Evolutionary conservation across 345 rosid species (phyloP), one percentile per base, ranked within the genome.

Genomic region (Adansonia digitata): DNA sequence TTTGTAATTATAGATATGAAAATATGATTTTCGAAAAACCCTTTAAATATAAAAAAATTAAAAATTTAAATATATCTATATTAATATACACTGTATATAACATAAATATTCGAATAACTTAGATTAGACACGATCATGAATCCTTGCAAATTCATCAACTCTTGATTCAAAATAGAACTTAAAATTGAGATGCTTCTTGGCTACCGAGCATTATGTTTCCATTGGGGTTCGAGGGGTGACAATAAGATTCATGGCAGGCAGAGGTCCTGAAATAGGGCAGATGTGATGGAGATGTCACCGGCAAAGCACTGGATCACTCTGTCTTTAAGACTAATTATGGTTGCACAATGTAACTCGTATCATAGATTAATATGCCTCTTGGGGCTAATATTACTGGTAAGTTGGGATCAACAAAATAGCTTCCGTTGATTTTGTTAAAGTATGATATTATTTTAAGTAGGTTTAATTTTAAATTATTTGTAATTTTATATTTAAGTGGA

Each of bases 201-300:
- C 88, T 74, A 83, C 88, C 83, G 83, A 83, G 74, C 88, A 84
- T 74, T n/a, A 77, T 81, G 85, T 83, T 86, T 81, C 86, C 83
- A 70, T 0, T 14, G 34, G 51, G 22, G 18, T 43, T 13, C 51
- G 82, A 81, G 85, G 72, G 42, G 27, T 34, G 4, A 43, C 37
- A 69, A 42, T 5, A 48, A 29, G 74, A 75, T 34, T 69, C 73
- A 77, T n/a, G 48, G 43, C 6, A 61, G 51, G 11, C 46, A 42
- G 46, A 3, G 55, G 55, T 34, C 78, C 72, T 69, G 67, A 65
- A 39, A 18, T 20, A 22, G 78, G 75, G 24, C 78, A 76, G n/a
- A n/a, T n/a, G n/a, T n/a, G n/a, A n/a, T n/a, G n/a, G n/a, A n/a
- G n/a, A n/a, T n/a, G n/a, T 57, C 63, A 57, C 63, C 63, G 63